phyloP scores from a whole-genome alignment of 2,329 filamentous ascomycete species.

The Cercospora canescens region DNA sequence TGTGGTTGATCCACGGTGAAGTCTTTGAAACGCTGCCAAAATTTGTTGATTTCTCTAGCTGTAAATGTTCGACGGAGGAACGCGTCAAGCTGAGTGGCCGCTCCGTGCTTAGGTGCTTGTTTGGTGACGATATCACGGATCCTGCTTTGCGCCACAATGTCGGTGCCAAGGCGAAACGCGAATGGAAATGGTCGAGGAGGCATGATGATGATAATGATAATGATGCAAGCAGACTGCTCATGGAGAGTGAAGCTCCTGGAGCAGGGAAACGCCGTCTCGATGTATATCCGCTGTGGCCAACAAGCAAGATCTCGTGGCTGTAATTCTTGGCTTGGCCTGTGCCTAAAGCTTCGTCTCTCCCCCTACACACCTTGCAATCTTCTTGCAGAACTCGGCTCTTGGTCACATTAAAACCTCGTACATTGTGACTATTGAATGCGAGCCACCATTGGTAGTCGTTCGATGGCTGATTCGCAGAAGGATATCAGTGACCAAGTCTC shows the following conservation, averaged over 20 bases:
- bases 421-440: too few relatives aligned
- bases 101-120: conserved; percentile 15
- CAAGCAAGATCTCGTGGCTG: neutral
- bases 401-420: neutral
- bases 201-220: conserved; percentile 40
- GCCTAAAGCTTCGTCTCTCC: neutral
- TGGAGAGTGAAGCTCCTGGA: neutral
- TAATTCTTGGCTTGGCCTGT: neutral
- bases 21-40: conserved; percentile 16
- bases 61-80: conserved; percentile 32
- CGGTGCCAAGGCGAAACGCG: conserved; percentile 71
- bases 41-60: conserved; percentile 26
- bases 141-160: conserved; percentile 68
- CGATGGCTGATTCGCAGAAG: neutral
- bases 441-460: too few relatives aligned
- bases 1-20: neutral
- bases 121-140: conserved; percentile 59
- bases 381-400: neutral
- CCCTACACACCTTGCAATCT: neutral
- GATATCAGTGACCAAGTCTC: neutral
- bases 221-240: neutral
- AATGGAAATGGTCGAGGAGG: conserved; percentile 59
- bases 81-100: conserved; percentile 8
- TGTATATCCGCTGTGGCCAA: neutral
- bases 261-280: neutral